Evolutionary conservation across 148 eudicot genomes (phyloP), one percentile per base, ranked within the genome.

Genomic region (Vaccinium darrowii): DNA sequence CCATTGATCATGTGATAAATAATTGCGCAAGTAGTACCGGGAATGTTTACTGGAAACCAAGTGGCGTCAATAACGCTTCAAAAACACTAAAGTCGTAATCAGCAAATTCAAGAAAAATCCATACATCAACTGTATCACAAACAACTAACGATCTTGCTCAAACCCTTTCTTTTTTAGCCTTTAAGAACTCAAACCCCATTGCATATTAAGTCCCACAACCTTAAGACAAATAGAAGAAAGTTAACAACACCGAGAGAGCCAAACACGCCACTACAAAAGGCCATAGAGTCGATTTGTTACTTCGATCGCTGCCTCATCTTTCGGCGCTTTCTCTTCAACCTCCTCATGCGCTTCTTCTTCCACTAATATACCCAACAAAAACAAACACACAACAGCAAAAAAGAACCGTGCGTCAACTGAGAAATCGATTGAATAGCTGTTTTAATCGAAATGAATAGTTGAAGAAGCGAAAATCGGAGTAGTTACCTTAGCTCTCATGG

Each of bases 231-330:
- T 5, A 27, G 15, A 16, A 54, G 47, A 15, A 30, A 79, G 7
- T 15, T 27, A 49, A 53, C 67, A 23, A 79, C 82, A 3, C 21
- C 4, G 82, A 56, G 23, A 79, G 63, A 56, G 52, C 23, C 65
- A 79, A 19, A 10, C 15, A 79, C 82, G 51, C 47, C 52, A 13
- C 5, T 30, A 21, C 47, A n/a, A 78, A 11, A 49, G 19, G 58
- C 43, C 43, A n/a, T 27, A 65, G 5, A 10, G 8, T 5, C 39
- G 8, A 4, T 50, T 6, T 7, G 52, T 65, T 85, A 85, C 79
- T 80, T 80, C 2, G 87, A 85, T 71, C 87, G 79, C 77, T 80
- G 83, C 73, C 87, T 85, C 87, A 80, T 80, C 79, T 85, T 85
- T 85, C 87, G 87, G 49, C 73, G 83, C 72, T 80, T 85, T 18